A percentile compares a stretch with the other conserved stretches of the same genome.
Evolutionary conservation across 2,329 filamentous ascomycete genomes (phyloP).

Genomic region (Neophaeococcomyces mojaviensis): DNA sequence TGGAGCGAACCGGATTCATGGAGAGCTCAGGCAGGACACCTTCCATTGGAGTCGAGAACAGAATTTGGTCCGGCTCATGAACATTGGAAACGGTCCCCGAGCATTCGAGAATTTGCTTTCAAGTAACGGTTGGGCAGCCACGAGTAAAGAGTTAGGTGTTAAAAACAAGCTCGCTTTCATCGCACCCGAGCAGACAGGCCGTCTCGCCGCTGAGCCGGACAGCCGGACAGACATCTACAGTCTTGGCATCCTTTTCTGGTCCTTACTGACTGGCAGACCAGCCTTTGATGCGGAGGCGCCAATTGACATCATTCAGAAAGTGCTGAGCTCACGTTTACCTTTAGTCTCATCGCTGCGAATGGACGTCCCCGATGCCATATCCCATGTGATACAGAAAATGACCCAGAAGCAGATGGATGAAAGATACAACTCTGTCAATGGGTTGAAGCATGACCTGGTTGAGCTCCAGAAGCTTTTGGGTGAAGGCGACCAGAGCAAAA

Average conservation of each 20-base stretch:
- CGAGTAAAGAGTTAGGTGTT: conserved; percentile 76
- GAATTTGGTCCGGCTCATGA: conserved; percentile 67
- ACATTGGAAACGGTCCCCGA: conserved; percentile 76
- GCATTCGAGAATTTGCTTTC: conserved; percentile 84
- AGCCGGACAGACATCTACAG: conserved; percentile 90
- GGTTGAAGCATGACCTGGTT: conserved; percentile 72
- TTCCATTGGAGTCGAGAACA: conserved; percentile 75
- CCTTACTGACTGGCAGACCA: conserved; percentile 67
- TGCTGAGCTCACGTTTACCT: conserved; percentile 70
- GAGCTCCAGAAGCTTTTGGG: conserved; percentile 66
- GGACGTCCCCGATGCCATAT: conserved; percentile 77
- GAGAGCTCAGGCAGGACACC: conserved; percentile 81
- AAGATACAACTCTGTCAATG: conserved; percentile 81
- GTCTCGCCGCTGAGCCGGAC: conserved; percentile 87
- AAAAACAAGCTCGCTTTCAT: conserved; percentile 88
- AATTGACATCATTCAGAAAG: conserved; percentile 84
- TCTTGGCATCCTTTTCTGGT: conserved; percentile 83
- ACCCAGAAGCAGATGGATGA: conserved; percentile 82
- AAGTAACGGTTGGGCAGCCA: conserved; percentile 74
- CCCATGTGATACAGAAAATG: conserved; percentile 81
- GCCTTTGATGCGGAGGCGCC: conserved; percentile 74
- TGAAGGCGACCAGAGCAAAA: conserved; percentile 62
- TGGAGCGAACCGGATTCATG: conserved; percentile 75
- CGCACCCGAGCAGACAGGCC: conserved; percentile 87
- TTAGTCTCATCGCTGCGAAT: conserved; percentile 68